These are phyloP conservation scores for Tarenaya hassleriana DNA, from an alignment of 345 rosid species.

Conservation along the genomic window DNA sequence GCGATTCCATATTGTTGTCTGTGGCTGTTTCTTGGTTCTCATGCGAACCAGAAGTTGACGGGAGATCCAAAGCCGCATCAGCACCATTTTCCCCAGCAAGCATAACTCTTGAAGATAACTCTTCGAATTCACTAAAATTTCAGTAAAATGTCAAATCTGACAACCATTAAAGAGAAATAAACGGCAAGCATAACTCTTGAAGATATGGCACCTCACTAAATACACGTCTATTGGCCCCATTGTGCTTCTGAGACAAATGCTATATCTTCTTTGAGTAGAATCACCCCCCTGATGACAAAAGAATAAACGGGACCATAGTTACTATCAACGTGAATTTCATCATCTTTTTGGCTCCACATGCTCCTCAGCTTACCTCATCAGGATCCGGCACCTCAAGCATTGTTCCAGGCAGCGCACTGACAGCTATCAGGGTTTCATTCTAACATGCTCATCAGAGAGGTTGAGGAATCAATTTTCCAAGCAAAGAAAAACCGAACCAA, in stretches of 20 bases:
- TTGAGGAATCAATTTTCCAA: conserved; percentile 10
- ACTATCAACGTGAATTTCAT: background rate
- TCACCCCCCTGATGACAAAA: conserved; percentile 48
- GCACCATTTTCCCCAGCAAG: too few species aligned
- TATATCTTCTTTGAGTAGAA: conserved; percentile 64
- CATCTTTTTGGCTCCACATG: conserved; percentile 6
- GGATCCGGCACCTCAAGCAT: conserved; percentile 99
- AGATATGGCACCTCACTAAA: conserved; percentile 56
- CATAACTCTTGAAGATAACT: too few species aligned
- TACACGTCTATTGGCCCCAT: conserved; percentile 82
- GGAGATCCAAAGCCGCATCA: conserved; percentile 39
- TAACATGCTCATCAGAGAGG: conserved; percentile 14
- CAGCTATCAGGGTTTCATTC: conserved; percentile 93
- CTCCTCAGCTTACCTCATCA: conserved; percentile 66
- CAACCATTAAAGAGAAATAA: too few species aligned
- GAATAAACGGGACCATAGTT: too few species aligned
- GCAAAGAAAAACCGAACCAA: conserved; percentile 10
- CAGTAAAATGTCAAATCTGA: too few species aligned
- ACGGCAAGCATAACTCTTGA: background rate
- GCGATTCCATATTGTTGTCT: conserved; percentile 42
- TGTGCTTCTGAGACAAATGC: conserved; percentile 70
- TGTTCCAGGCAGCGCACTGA: conserved; percentile 99
- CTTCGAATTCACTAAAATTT: too few species aligned
- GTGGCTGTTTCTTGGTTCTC: conserved; percentile 32
- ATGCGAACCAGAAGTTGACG: conserved; percentile 34